phyloP scores from a whole-genome alignment of 257 asterid genomes.

The Penstemon davidsonii region DNA sequence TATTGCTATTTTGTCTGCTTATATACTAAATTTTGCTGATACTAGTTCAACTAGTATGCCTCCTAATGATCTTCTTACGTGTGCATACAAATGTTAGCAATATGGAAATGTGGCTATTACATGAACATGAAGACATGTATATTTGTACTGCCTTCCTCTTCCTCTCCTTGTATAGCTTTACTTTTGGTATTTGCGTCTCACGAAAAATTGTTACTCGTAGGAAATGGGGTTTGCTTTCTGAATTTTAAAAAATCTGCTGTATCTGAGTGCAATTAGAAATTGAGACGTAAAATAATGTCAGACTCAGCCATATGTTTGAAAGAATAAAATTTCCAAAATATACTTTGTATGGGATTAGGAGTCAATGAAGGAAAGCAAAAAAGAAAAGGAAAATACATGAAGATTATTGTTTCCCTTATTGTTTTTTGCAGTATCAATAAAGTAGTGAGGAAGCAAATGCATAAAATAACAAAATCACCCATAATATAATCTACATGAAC shows the following conservation, averaged over 20 bases:
- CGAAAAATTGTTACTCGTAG: background rate
- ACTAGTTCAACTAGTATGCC: conserved; percentile 80
- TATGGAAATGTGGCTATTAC: background rate
- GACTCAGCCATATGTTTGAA: background rate
- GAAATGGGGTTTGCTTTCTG: background rate
- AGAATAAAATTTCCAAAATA: background rate
- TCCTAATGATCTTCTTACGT: conserved; percentile 11
- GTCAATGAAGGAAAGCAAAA: background rate
- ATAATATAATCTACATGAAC: no score
- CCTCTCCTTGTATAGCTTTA: background rate
- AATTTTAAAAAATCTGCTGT: background rate
- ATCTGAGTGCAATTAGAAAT: background rate
- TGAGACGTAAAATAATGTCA: background rate
- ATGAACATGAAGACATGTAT: background rate
- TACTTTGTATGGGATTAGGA: background rate
- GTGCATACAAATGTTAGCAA: conserved; percentile 6
- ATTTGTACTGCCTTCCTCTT: conserved; percentile 6
- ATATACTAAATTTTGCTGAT: conserved; percentile 40
- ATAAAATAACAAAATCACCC: no score
- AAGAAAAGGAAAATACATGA: background rate
- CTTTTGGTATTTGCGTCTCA: background rate
- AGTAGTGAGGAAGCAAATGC: background rate
- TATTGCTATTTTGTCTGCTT: conserved; percentile 18
- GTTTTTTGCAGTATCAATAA: background rate
- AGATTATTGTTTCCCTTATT: background rate